phyloP scores from a whole-genome alignment of 768 basidiomycete genomes.

The Mrakia blollopis region DNA sequence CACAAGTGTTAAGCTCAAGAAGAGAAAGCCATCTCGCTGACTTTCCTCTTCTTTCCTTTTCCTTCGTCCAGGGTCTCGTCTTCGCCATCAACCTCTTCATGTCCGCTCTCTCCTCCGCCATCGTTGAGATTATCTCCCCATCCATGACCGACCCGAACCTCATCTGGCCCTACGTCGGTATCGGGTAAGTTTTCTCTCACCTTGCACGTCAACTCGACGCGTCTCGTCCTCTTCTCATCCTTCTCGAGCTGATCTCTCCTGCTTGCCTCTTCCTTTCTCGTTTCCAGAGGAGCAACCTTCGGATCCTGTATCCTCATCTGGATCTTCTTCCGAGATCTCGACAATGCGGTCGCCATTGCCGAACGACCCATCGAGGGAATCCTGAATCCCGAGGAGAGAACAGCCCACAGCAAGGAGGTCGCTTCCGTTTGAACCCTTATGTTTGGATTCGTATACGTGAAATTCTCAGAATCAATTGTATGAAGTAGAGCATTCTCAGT shows the following conservation, averaged over 20 bases:
- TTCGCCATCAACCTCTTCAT: conserved; percentile 33
- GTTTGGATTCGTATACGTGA: no score
- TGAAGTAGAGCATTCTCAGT: no score
- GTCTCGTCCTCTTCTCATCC: neutral
- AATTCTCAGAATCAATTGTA: no score
- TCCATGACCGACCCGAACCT: conserved; percentile 40
- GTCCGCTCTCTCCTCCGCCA: conserved; percentile 39
- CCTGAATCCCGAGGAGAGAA: no score
- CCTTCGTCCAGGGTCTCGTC: neutral
- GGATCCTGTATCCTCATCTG: neutral
- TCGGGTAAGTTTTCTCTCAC: neutral
- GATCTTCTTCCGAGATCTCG: conserved; percentile 19
- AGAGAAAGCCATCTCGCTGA: no score
- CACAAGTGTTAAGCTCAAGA: no score
- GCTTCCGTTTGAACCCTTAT: no score
- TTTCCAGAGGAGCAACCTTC: conserved; percentile 1
- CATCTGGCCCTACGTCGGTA: conserved; percentile 36
- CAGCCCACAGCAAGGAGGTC: no score
- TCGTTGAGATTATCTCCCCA: conserved; percentile 38
- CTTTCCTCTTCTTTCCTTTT: no score
- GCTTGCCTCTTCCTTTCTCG: neutral
- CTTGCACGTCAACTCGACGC: neutral
- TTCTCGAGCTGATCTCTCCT: neutral
- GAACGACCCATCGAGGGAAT: no score
- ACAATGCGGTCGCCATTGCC: neutral